These are phyloP conservation scores for Boletus barrowsii DNA, from an alignment of 768 basidiomycete genomes.

Conservation along the genomic window DNA sequence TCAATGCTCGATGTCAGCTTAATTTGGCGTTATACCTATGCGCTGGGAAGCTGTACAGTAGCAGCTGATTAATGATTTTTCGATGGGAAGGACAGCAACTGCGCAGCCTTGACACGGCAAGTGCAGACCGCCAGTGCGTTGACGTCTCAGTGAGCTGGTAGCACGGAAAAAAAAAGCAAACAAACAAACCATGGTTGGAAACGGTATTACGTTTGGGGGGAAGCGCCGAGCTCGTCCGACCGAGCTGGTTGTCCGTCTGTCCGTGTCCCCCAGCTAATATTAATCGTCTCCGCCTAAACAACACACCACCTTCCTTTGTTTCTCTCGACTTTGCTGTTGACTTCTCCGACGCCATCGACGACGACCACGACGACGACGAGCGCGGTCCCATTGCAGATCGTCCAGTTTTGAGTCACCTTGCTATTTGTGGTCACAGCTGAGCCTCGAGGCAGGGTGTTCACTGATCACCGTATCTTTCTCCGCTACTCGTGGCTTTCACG, in stretches of 20 bases:
- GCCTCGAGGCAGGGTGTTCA: constrained; percentile 30
- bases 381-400: constrained; percentile 6
- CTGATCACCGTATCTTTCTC: constrained; percentile 30
- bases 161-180: background rate
- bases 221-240: background rate
- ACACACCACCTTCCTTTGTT: constrained; percentile 19
- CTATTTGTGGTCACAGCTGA: constrained; percentile 23
- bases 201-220: constrained; percentile 15
- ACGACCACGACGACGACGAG: constrained; percentile 11
- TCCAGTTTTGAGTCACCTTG: constrained; percentile 14
- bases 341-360: background rate
- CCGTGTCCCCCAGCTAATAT: background rate
- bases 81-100: background rate
- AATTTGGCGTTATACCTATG: constrained; percentile 1
- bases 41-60: background rate
- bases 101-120: constrained; percentile 11
- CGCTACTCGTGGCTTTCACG: constrained; percentile 35
- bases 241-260: background rate
- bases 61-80: too few species aligned
- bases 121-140: background rate
- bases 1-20: constrained; percentile 4
- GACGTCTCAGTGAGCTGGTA: constrained; percentile 6
- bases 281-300: constrained; percentile 25
- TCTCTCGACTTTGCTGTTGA: background rate
- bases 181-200: background rate